Conservation (phyloP, 768 basidiomycete genomes). For the Leccinellum luteum region DNA sequence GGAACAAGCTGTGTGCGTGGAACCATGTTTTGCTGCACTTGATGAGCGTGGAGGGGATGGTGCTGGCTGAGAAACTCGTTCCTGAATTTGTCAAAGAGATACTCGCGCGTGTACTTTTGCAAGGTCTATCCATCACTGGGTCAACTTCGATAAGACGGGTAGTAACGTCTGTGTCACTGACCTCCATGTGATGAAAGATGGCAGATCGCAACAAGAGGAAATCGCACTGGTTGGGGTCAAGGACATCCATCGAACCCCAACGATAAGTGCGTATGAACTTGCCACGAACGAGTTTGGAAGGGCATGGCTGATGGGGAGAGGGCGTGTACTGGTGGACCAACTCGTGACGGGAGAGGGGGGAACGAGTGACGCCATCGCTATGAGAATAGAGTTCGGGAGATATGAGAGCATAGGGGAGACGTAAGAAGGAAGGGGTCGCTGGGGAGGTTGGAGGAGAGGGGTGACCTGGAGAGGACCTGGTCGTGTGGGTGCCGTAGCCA, state of each 20-base stretch:
- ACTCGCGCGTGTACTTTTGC: constrained; percentile 81
- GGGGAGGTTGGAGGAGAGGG: constrained; percentile 70
- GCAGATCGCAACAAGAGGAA: constrained; percentile 74
- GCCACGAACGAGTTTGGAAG: constrained; percentile 50
- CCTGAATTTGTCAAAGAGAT: constrained; percentile 77
- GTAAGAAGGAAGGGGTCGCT: constrained; percentile 54
- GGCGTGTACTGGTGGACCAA: constrained; percentile 73
- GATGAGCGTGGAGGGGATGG: constrained; percentile 43
- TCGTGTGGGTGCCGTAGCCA: constrained; percentile 48
- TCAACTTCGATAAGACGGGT: constrained; percentile 14
- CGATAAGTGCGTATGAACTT: constrained; percentile 73
- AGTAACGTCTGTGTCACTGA: constrained; percentile 36
- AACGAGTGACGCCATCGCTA: constrained; percentile 70
- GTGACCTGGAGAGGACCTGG: constrained; percentile 49
- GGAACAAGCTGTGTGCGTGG: constrained; percentile 28
- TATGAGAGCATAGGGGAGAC: constrained; percentile 81
- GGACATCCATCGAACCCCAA: constrained; percentile 81
- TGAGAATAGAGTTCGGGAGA: constrained; percentile 84
- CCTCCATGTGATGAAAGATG: constrained; percentile 88
- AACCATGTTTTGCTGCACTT: constrained; percentile 40
- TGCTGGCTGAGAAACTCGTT: constrained; percentile 55
- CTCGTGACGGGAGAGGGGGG: constrained; percentile 62
- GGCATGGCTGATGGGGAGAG: constrained; percentile 41
- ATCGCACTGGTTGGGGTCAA: constrained; percentile 78
- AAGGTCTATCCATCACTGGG: constrained; percentile 54